Evolutionary conservation across 306 rosid genomes (phyloP).

Genomic region (Albizia julibrissin): DNA sequence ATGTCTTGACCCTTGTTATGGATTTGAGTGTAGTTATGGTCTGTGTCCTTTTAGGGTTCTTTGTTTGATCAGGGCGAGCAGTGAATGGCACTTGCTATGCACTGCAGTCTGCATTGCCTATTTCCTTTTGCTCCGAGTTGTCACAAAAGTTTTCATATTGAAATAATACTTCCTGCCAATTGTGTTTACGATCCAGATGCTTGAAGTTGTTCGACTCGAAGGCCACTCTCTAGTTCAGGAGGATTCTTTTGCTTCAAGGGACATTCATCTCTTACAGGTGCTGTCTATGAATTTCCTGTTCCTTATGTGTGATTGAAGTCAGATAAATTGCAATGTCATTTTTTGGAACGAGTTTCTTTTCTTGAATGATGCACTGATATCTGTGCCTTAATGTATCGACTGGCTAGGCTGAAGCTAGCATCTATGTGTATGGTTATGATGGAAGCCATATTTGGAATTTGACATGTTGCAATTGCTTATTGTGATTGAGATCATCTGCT

Average conservation of each 20-base stretch:
- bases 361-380: not conserved
- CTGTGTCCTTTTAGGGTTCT: not conserved
- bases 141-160: not conserved
- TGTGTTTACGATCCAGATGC: constrained; percentile 48
- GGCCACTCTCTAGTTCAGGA: constrained; percentile 71
- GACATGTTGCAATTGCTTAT: not conserved
- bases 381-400: not conserved
- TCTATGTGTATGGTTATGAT: not conserved
- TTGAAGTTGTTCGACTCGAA: constrained; percentile 79
- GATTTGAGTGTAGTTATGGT: constrained; percentile 5
- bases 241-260: constrained; percentile 67
- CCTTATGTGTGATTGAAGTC: not conserved
- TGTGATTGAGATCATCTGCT: not conserved
- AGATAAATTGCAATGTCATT: not conserved
- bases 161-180: not conserved
- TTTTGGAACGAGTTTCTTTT: not conserved
- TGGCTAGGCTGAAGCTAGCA: not conserved
- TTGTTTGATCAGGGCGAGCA: not conserved
- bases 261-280: constrained; percentile 83
- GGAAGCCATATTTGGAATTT: not conserved
- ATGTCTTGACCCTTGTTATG: not conserved
- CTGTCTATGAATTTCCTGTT: constrained; percentile 17
- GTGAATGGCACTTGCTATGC: not conserved
- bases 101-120: constrained; percentile 7
- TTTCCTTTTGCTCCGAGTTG: constrained; percentile 1